Percentiles rank a stretch among this genome's conserved stretches.
These are phyloP conservation scores for Ophiostoma populinum DNA, from an alignment of 2,329 filamentous ascomycete genomes.

Conservation along the genomic window DNA sequence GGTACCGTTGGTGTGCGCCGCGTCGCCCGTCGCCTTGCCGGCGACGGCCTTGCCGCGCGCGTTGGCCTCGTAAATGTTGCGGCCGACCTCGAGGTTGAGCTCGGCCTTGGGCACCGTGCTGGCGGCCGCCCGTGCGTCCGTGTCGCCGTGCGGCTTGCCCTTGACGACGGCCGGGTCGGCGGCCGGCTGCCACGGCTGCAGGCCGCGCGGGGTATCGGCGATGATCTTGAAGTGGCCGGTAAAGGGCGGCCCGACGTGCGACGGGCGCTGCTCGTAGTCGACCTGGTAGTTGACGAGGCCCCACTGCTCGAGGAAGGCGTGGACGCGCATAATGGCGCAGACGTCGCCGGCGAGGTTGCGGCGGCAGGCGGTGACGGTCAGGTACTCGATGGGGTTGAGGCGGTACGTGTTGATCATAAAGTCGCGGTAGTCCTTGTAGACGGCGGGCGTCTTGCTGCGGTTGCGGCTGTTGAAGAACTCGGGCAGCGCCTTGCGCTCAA, in stretches of 20 bases:
- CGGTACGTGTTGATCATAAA: conserved; percentile 99
- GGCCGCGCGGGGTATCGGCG: conserved; percentile 82
- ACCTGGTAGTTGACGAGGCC: conserved; percentile 98
- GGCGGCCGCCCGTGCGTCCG: conserved; percentile 55
- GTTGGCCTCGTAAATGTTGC: conserved; percentile 88
- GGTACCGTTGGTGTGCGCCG: conserved; percentile 23
- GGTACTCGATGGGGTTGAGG: conserved; percentile 84
- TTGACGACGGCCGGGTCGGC: conserved; percentile 52
- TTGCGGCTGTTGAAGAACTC: conserved; percentile 99
- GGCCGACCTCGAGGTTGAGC: conserved; percentile 78
- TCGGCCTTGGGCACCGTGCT: conserved; percentile 56
- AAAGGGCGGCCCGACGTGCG: conserved; percentile 88
- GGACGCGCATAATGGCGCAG: conserved; percentile 97
- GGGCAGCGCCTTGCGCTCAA: conserved; percentile 86
- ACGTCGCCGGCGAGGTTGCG: conserved; percentile 93
- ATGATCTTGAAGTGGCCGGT: conserved; percentile 95
- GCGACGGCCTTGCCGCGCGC: conserved; percentile 55
- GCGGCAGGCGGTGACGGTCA: conserved; percentile 90
- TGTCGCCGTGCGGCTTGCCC: conserved; percentile 44
- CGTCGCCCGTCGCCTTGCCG: conserved; percentile 58
- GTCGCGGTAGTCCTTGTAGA: conserved; percentile 98
- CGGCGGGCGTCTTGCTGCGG: conserved; percentile 88
- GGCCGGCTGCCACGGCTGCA: conserved; percentile 88
- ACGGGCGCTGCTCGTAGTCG: conserved; percentile 86
- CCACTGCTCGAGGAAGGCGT: conserved; percentile 97